phyloP scores from a whole-genome alignment of 768 basidiomycete species.

The Tylopilus balloui region DNA sequence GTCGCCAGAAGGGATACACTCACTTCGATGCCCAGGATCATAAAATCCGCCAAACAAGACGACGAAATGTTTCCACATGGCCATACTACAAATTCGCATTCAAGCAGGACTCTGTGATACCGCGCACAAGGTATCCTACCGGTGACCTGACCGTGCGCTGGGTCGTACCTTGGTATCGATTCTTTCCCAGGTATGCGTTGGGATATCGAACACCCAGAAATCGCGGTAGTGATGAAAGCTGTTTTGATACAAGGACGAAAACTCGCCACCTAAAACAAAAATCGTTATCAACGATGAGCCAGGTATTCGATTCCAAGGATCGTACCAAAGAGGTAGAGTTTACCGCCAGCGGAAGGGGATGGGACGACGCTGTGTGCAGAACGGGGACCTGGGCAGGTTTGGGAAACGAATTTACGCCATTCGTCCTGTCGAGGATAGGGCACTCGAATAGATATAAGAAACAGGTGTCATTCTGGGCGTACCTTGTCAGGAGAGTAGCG shows the following conservation, averaged over 20 bases:
- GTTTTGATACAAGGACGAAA: constrained; percentile 77
- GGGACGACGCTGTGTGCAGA: constrained; percentile 82
- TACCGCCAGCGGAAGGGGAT: constrained; percentile 75
- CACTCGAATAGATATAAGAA: neutral
- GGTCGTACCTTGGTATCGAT: constrained; percentile 84
- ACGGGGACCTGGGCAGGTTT: constrained; percentile 81
- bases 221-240: constrained; percentile 87
- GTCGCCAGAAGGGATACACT: neutral
- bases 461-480: neutral
- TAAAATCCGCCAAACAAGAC: constrained; percentile 90
- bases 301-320: neutral
- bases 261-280: constrained; percentile 66
- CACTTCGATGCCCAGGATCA: constrained; percentile 80
- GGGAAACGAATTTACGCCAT: constrained; percentile 83
- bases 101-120: neutral
- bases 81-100: constrained; percentile 59
- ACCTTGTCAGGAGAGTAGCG: constrained; percentile 83
- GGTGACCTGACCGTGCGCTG: constrained; percentile 76
- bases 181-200: constrained; percentile 77
- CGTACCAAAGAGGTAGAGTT: constrained; percentile 75
- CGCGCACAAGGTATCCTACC: constrained; percentile 35
- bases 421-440: constrained; percentile 51
- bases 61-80: constrained; percentile 82
- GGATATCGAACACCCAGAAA: constrained; percentile 83
- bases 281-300: neutral